Evolutionary conservation across 2,329 filamentous ascomycete genomes (phyloP).

Genomic region (Epichloe aotearoae): DNA sequence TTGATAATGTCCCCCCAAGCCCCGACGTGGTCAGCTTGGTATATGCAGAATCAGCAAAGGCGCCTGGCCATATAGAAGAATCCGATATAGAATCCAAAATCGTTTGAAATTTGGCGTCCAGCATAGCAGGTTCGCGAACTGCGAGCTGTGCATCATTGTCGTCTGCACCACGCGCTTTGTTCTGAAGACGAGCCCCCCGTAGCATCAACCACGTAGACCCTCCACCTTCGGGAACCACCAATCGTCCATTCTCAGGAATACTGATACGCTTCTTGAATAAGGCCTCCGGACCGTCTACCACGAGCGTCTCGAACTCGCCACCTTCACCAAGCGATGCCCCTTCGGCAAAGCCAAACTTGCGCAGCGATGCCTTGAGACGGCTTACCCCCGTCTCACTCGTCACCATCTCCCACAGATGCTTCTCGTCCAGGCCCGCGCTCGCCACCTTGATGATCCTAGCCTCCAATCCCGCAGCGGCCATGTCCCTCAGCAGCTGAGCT

Average conservation of each 20-base stretch:
- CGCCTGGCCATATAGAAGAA: conserved; percentile 10
- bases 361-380: conserved; percentile 39
- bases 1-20: background rate
- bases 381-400: conserved; percentile 38
- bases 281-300: conserved; percentile 60
- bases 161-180: conserved; percentile 18
- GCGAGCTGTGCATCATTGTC: conserved; percentile 8
- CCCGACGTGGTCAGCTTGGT: background rate
- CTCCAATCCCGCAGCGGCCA: conserved; percentile 65
- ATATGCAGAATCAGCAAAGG: too few species aligned
- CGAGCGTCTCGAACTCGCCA: conserved; percentile 90
- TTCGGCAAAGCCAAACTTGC: conserved; percentile 51
- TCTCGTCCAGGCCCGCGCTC: conserved; percentile 73
- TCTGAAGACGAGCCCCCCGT: conserved; percentile 37
- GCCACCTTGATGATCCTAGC: conserved; percentile 93
- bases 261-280: conserved; percentile 63
- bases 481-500: conserved; percentile 60
- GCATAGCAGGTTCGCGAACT: conserved; percentile 46
- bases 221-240: conserved; percentile 52
- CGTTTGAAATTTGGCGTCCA: conserved; percentile 48
- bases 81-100: conserved; percentile 19
- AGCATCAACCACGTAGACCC: conserved; percentile 65
- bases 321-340: conserved; percentile 81
- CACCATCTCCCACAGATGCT: conserved; percentile 70
- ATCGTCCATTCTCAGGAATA: conserved; percentile 40